Percentiles rank a stretch among this genome's conserved stretches.
phyloP scores from a whole-genome alignment of 306 rosid species.

The Glycine soja region DNA sequence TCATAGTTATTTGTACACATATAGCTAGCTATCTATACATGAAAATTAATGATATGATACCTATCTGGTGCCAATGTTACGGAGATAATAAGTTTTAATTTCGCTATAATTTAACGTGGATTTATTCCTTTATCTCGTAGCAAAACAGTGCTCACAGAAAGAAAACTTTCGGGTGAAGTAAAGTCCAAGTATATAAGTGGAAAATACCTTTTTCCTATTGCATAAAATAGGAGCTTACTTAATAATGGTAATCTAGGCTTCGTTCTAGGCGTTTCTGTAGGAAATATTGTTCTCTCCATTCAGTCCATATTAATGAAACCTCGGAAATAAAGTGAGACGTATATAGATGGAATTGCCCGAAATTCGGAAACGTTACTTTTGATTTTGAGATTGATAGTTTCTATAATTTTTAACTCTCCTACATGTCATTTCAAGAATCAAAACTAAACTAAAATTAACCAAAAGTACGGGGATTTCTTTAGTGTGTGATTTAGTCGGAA shows the following conservation, averaged over 20 bases:
- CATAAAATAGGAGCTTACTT: constrained; percentile 16
- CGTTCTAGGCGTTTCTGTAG: not conserved
- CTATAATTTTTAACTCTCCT: constrained; percentile 32
- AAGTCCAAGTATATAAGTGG: constrained; percentile 21
- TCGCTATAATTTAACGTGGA: constrained; percentile 11
- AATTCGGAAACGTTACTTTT: constrained; percentile 37
- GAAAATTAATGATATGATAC: not conserved
- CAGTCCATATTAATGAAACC: constrained; percentile 27
- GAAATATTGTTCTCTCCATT: constrained; percentile 28
- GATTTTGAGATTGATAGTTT: constrained; percentile 19
- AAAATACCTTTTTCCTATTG: not conserved
- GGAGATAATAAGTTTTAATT: constrained; percentile 6
- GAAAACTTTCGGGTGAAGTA: constrained; percentile 42
- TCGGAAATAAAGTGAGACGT: constrained; percentile 33
- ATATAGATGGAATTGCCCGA: constrained; percentile 21
- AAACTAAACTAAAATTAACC: not conserved
- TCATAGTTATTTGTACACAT: no score
- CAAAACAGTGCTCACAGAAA: constrained; percentile 32
- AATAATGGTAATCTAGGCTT: constrained; percentile 16
- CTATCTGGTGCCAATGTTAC: constrained; percentile 29
- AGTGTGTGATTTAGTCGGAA: not conserved
- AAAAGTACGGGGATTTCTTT: constrained; percentile 7
- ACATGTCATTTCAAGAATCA: constrained; percentile 5
- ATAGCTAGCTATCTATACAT: not conserved
- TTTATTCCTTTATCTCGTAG: constrained; percentile 36